phyloP scores from a whole-genome alignment of 352 stramenopile species.

The Pythium guiyangense region DNA sequence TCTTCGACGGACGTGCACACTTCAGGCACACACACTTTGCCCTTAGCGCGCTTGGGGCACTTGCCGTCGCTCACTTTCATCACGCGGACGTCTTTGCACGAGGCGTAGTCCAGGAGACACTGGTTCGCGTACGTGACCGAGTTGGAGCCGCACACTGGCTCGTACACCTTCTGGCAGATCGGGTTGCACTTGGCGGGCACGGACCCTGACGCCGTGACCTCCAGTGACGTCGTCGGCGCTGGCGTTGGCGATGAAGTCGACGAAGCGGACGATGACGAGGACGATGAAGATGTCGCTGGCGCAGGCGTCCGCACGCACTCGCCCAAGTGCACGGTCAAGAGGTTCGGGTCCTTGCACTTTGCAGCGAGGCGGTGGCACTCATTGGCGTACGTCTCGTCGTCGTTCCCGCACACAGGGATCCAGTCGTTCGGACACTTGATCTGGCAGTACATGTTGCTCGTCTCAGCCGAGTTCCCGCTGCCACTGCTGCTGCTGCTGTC shows the following conservation, averaged over 20 bases:
- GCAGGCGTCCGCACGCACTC: conserved; percentile 13
- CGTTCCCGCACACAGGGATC: conserved; percentile 7
- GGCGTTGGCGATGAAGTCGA: conserved; percentile 13
- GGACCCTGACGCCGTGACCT: conserved; percentile 7
- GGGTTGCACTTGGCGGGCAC: conserved; percentile 31
- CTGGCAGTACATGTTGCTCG: not conserved
- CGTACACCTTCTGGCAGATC: conserved; percentile 39
- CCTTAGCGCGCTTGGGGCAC: conserved; percentile 23
- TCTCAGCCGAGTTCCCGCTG: too few species aligned
- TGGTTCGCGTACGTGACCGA: conserved; percentile 55
- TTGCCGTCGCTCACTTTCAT: conserved; percentile 35
- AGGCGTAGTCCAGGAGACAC: conserved; percentile 48
- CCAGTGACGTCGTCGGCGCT: not conserved
- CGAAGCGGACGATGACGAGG: not conserved
- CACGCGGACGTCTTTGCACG: conserved; percentile 32
- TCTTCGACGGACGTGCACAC: conserved; percentile 31
- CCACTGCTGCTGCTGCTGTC: not conserved
- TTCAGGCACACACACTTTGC: conserved; percentile 26
- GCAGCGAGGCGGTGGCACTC: conserved; percentile 33
- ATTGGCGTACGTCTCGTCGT: conserved; percentile 27
- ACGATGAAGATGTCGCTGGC: too few species aligned
- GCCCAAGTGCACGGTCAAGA: conserved; percentile 38
- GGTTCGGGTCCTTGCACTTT: conserved; percentile 38
- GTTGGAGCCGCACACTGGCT: conserved; percentile 58
- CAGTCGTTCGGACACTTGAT: conserved; percentile 8